Conservation (phyloP, 306 rosid genomes). For the Vigna trinervia region DNA sequence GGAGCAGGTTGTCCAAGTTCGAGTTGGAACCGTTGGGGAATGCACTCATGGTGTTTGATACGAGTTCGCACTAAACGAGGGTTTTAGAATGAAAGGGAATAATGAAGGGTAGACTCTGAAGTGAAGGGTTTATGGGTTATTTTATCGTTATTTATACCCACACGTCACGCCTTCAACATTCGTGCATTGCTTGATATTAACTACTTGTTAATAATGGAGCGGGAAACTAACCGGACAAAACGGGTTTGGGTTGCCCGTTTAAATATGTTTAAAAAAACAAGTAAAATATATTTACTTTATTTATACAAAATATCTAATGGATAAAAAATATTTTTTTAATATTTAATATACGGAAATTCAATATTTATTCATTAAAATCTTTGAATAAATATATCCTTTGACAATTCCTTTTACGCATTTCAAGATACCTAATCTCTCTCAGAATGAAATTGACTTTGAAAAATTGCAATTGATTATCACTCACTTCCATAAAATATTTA, state of each 20-base stretch:
- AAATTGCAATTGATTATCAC: background rate
- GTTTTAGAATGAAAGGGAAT: background rate
- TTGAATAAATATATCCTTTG: background rate
- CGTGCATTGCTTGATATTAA: no score
- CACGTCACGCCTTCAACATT: conserved; percentile 1
- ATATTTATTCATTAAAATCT: background rate
- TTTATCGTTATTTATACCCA: background rate
- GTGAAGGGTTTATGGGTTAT: conserved; percentile 18
- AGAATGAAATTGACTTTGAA: background rate
- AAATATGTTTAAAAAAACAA: background rate
- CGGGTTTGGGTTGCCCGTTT: background rate
- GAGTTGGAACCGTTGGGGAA: conserved; percentile 43
- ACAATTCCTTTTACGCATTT: background rate
- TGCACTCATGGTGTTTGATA: conserved; percentile 55
- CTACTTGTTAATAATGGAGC: background rate
- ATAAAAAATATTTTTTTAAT: background rate
- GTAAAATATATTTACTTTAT: no score
- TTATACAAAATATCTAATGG: background rate
- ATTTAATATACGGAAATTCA: background rate
- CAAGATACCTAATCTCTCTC: background rate
- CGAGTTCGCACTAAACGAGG: background rate
- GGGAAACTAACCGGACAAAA: background rate
- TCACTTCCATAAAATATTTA: background rate
- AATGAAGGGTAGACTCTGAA: no score
- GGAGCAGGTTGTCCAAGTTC: conserved; percentile 64